Conservation (phyloP, 164 flowering plant species). For the Euptelea pleiosperma region DNA sequence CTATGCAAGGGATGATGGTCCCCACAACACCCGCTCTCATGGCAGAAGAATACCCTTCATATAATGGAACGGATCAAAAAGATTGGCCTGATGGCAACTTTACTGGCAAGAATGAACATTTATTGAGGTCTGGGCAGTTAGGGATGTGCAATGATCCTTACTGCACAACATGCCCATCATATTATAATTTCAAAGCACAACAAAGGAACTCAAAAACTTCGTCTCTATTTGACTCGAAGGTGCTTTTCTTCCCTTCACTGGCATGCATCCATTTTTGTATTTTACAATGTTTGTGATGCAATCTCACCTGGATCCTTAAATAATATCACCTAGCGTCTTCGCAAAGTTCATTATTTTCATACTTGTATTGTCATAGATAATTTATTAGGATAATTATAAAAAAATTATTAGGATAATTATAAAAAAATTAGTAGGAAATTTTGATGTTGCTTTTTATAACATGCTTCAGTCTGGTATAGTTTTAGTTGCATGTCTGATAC, state of each 20-base stretch:
- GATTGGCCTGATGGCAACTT: slow-evolving; percentile 31
- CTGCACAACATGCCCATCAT: slow-evolving; percentile 83
- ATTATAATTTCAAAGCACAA: slow-evolving; percentile 32
- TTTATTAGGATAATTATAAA: too few species aligned
- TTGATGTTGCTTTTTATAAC: too few species aligned
- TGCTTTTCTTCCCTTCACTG: slow-evolving; percentile 16
- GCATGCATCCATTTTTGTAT: neutral
- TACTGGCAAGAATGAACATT: slow-evolving; percentile 56
- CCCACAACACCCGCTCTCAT: slow-evolving; percentile 21
- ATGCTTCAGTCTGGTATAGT: too few species aligned
- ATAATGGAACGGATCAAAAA: slow-evolving; percentile 24
- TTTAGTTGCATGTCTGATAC: too few species aligned
- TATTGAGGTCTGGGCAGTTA: slow-evolving; percentile 72
- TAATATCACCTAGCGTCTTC: too few species aligned
- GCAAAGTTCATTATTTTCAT: too few species aligned
- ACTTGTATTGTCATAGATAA: too few species aligned
- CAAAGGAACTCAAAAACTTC: slow-evolving; percentile 33
- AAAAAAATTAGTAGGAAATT: too few species aligned
- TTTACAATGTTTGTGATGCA: neutral
- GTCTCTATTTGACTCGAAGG: slow-evolving; percentile 50
- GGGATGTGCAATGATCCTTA: slow-evolving; percentile 91
- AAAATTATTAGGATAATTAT: too few species aligned
- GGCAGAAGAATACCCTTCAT: slow-evolving; percentile 41
- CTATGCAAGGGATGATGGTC: slow-evolving; percentile 16
- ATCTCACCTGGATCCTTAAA: neutral